Evolutionary conservation across 129 eudicot genomes (phyloP).

Genomic region (Apium graveolens): DNA sequence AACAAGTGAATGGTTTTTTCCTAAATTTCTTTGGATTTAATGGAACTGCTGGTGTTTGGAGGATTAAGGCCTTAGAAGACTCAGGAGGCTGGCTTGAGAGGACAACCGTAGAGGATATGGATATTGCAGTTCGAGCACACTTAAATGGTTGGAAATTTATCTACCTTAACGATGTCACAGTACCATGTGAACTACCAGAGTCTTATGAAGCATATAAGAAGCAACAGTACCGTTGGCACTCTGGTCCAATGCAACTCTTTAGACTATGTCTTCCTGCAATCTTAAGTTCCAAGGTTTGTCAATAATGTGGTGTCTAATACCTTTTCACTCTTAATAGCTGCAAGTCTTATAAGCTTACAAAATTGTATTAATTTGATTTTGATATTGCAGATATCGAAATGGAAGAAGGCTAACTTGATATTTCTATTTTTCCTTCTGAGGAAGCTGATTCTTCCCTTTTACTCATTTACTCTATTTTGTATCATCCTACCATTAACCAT

Average conservation of each 20-base stretch:
- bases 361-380: conserved; percentile 3
- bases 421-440: conserved; percentile 84
- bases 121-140: conserved; percentile 68
- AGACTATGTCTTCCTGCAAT: conserved; percentile 59
- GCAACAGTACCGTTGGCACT: conserved; percentile 81
- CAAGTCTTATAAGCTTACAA: background rate
- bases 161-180: conserved; percentile 58
- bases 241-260: conserved; percentile 85
- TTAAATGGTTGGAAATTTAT: conserved; percentile 63
- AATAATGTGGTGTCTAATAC: background rate
- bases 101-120: conserved; percentile 82
- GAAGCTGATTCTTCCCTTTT: conserved; percentile 77
- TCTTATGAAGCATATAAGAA: conserved; percentile 76
- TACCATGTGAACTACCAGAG: conserved; percentile 61
- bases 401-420: conserved; percentile 85
- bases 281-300: conserved; percentile 48
- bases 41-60: conserved; percentile 96
- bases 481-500: conserved; percentile 83
- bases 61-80: conserved; percentile 83
- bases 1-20: conserved; percentile 78
- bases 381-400: conserved; percentile 55
- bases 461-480: conserved; percentile 88
- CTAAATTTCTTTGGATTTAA: conserved; percentile 84
- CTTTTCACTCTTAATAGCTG: background rate
- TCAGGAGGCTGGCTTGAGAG: conserved; percentile 97